Conservation (phyloP, 1,284 basidiomycete species). For the Cystobasidium slooffiae region DNA sequence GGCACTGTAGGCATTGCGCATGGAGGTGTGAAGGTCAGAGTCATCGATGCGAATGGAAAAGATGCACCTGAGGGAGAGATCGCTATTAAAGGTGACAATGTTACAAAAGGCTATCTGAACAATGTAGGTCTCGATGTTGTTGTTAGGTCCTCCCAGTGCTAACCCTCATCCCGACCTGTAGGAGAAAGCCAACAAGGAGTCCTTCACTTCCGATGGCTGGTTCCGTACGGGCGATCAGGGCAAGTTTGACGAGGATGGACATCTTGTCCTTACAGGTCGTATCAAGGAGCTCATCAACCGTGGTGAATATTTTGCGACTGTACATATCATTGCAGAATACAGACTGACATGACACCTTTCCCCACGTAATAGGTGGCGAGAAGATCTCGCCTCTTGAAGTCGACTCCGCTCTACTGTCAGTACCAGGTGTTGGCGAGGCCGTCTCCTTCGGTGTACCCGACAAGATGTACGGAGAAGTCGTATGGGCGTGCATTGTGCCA, state of each 20-base stretch:
- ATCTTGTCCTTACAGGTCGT: constrained; percentile 66
- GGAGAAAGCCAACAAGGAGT: constrained; percentile 55
- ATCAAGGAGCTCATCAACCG: constrained; percentile 69
- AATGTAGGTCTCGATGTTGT: constrained; percentile 54
- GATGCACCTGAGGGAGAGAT: constrained; percentile 59
- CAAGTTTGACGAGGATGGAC: constrained; percentile 66
- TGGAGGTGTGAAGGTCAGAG: constrained; percentile 59
- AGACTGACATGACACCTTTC: background rate
- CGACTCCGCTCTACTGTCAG: constrained; percentile 60
- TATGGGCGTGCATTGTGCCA: constrained; percentile 56
- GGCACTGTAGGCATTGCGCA: constrained; percentile 61
- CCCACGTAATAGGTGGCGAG: constrained; percentile 60
- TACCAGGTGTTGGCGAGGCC: constrained; percentile 64
- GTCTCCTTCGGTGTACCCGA: constrained; percentile 58
- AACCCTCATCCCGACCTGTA: background rate
- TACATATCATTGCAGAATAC: constrained; percentile 47
- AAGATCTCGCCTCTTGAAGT: constrained; percentile 71
- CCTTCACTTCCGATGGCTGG: constrained; percentile 58
- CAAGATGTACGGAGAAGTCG: constrained; percentile 55
- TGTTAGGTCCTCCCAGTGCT: background rate
- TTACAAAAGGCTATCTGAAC: constrained; percentile 60
- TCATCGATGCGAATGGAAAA: constrained; percentile 57
- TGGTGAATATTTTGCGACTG: constrained; percentile 1
- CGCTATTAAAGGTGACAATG: constrained; percentile 60
- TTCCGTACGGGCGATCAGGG: constrained; percentile 70